Base-by-base conservation (phyloP, 495 filamentous ascomycete species). In the Trichoderma virens region DNA sequence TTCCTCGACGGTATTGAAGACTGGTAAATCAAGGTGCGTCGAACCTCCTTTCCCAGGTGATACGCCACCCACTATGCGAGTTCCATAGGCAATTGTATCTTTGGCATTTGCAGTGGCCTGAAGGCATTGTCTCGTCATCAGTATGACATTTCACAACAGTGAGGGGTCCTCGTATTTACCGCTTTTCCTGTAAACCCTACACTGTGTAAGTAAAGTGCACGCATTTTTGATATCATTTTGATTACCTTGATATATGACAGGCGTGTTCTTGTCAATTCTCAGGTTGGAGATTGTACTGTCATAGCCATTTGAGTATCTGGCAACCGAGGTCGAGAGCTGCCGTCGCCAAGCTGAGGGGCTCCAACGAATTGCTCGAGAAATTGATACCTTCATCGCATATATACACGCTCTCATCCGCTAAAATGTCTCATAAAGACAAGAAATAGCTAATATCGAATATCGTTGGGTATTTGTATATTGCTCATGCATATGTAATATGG, bases 11-110 rank as follows among this genome's bases (percentile, higher is more conserved):
- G 82, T 87, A 7, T 89, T 86, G 16, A 95, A 80, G 3, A 97
- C 82, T 0, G 92, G 92, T 34, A 93, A 79, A 2, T 88, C 90
- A 31, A 96, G 78, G 74, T 96, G 92, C 68, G 27, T 45, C 2
- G 91, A 86, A 30, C 88, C 89, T 63, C 86, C 82, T 34, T 87
- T 86, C 1, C 87, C 87, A 0, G 91, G 92, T 60, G 85, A 92
- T 11, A 95, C 90, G 41, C 92, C 92, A 16, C 92, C 92, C 0
- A 96, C 88, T 62, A 97, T 90, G 28, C 90, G 88, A 39, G 92
- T 96, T 4, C 92, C 92, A 83, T 89, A 97, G 69, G 84, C 86
- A 60, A 96, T 72, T 13, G 90, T 92, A 66, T 95, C 88, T 69
- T 86, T 84, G 16, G 90, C 92, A 75, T 96, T 93, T 62, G 85